Conservation (phyloP, 192 early-diverging fungal genomes). For the Coemansia sp. region DNA sequence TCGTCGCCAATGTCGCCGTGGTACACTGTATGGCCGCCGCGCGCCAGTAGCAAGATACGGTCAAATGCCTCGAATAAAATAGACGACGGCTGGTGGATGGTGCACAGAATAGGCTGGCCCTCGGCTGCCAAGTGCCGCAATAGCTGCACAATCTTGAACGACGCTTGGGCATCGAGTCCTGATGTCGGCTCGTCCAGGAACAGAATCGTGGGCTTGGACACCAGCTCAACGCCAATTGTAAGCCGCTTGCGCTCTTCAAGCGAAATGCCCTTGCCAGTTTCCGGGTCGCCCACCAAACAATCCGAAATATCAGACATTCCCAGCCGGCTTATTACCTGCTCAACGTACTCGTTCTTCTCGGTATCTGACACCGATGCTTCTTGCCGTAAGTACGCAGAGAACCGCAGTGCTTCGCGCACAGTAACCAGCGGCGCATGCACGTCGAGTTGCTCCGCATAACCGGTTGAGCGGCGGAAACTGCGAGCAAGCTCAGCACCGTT, state of each 20-base stretch:
- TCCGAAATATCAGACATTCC: constrained; percentile 72
- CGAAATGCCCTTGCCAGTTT: constrained; percentile 72
- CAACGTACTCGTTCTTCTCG: constrained; percentile 71
- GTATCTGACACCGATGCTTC: constrained; percentile 59
- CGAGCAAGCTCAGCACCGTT: constrained; percentile 54
- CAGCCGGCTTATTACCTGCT: constrained; percentile 70
- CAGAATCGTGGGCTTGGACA: constrained; percentile 73
- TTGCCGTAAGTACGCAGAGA: constrained; percentile 67
- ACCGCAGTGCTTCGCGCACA: constrained; percentile 62
- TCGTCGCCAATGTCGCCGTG: constrained; percentile 76
- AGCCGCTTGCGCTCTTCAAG: constrained; percentile 87
- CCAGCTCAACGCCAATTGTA: constrained; percentile 81
- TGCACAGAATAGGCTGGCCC: constrained; percentile 71
- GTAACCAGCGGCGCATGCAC: constrained; percentile 74
- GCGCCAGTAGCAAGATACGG: constrained; percentile 72
- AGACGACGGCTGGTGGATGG: constrained; percentile 87
- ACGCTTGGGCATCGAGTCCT: constrained; percentile 76
- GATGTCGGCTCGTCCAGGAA: constrained; percentile 92
- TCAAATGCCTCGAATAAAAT: constrained; percentile 84
- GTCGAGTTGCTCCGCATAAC: constrained; percentile 85
- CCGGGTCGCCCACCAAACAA: constrained; percentile 69
- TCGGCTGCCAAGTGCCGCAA: constrained; percentile 63
- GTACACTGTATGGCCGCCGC: constrained; percentile 77
- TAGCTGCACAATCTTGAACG: constrained; percentile 72
- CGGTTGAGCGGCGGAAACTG: constrained; percentile 68